Percentiles rank a stretch among this genome's conserved stretches.
Evolutionary conservation across 2,329 filamentous ascomycete species (phyloP).

Genomic region (Rhinocladiella similis): DNA sequence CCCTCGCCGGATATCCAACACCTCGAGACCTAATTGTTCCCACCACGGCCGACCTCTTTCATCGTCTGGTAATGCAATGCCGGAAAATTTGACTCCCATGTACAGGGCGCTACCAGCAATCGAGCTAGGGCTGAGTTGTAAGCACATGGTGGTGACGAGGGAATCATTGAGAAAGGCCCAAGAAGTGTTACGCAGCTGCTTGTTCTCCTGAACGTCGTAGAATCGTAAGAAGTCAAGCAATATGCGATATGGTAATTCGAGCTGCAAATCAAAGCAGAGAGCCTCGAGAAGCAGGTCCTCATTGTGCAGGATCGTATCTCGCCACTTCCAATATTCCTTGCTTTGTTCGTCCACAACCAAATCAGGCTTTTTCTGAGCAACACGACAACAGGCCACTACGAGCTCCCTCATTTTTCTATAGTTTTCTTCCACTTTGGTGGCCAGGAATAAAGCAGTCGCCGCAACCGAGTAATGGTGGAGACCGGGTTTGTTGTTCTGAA

Average conservation of each 20-base stretch:
- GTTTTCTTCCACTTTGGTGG: constrained; percentile 96
- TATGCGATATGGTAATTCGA: constrained; percentile 83
- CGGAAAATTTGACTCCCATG: constrained; percentile 75
- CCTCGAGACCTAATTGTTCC: constrained; percentile 71
- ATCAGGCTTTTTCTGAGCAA: constrained; percentile 90
- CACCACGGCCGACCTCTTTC: constrained; percentile 81
- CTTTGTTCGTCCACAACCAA: constrained; percentile 93
- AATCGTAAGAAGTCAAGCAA: constrained; percentile 78
- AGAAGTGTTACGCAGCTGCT: constrained; percentile 76
- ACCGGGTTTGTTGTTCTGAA: constrained; percentile 65
- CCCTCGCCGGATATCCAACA: constrained; percentile 69
- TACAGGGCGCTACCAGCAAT: constrained; percentile 86
- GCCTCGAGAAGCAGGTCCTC: constrained; percentile 91
- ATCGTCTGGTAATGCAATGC: constrained; percentile 72
- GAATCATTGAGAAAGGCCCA: constrained; percentile 96
- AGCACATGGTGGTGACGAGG: constrained; percentile 77
- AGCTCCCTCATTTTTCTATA: constrained; percentile 94
- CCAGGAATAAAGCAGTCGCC: constrained; percentile 86
- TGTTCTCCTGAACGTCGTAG: constrained; percentile 75
- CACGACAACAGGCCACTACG: constrained; percentile 88
- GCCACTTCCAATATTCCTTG: constrained; percentile 98
- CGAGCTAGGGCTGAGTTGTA: constrained; percentile 75
- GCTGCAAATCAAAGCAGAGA: constrained; percentile 88
- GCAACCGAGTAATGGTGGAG: constrained; percentile 93
- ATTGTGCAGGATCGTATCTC: constrained; percentile 87